Base-by-base conservation (phyloP, 129 eudicot genomes). In the Pittosporum tobira region DNA sequence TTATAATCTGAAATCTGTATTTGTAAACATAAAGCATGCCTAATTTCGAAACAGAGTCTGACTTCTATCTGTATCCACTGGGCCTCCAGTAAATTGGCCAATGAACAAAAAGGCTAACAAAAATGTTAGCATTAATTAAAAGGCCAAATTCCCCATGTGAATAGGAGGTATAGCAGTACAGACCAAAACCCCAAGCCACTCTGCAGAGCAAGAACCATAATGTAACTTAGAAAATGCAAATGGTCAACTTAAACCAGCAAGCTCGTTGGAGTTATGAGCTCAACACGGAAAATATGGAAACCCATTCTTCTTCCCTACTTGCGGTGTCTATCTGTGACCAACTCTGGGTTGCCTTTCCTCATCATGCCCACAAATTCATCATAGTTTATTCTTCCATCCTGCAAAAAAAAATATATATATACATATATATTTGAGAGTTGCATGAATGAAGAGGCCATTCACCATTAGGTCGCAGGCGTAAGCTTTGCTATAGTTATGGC, bases 291-390 rank as follows among this genome's bases (percentile, higher is more conserved):
- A 27, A 12, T 24, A 15, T 43, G 54, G 45, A 40, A 27, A 61
- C 50, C n/a, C n/a, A n/a, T 15, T 10, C 46, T 29, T 16, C 13
- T 18, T 44, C 44, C 69, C 66, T 67, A 85, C 80, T 81, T 84
- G 60, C 88, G 75, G 37, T 86, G 93, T 69, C 95, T 89, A 67
- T 67, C 65, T 18, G 66, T 10, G 21, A 55, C 80, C 66, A 85
- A 38, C 48, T 89, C 95, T 10, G 94, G 95, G 56, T 69, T 66
- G 26, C 95, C 95, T 77, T 85, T 89, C 67, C 76, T 83, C 97
- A 89, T 89, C 97, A 89, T 89, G 55, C 85, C 94, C 31, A 73
- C 95, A 71, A 89, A 89, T 74, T 89, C 97, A 5, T 89, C 95
- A 51, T 89, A 89, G 61, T 85, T 82, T 58, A 89, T 89, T 71